Evolutionary conservation across 192 early-diverging fungal species (phyloP), one percentile per base, ranked within the genome.

Genomic region (Coemansia sp.): DNA sequence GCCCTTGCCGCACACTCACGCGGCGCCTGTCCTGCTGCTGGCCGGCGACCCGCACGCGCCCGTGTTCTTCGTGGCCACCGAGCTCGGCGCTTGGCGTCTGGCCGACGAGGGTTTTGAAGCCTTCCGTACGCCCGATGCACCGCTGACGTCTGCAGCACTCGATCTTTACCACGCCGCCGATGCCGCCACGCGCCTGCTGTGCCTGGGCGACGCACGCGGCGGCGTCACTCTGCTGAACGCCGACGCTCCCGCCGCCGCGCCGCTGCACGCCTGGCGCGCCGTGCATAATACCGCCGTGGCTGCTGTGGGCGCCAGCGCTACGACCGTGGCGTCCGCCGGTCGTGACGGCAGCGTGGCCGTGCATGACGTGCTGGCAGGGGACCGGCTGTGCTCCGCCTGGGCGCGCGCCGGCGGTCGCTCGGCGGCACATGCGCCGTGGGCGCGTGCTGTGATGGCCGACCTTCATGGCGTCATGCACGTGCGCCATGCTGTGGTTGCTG

Each of bases 261-360:
- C 56, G 23, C 17, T 68, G 11, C 25, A 44, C 15, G 3, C 46
- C 25, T 68, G 66, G 72, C 55, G 55, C 18, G 62, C 42, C 3
- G 21, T 76, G 45, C 73, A 69, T 50, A 44, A 44, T 18, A 53
- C 38, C 27, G 73, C 73, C 0, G 63, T 76, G 17, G 55, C 67
- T 3, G 66, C 73, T 1, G 19, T 69, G 23, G 39, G 45, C 0
- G 44, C 42, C 44, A 69, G 65, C 42, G 67, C 67, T 0, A 58
- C 54, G 14, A 41, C 66, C 10, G 39, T 62, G 17, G 73, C 62
- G 18, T 59, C 67, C 1, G 62, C 73, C 2, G 66, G 59, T 12
- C 67, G 73, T 19, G 63, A 76, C 42, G 73, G 73, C 40, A 56
- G 66, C 24, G 49, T 69, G 24, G 13, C 38, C 7, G 55, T 69